These are phyloP conservation scores for Sphaerobolus stellatus DNA, from an alignment of 1,284 basidiomycete genomes.

Conservation along the genomic window DNA sequence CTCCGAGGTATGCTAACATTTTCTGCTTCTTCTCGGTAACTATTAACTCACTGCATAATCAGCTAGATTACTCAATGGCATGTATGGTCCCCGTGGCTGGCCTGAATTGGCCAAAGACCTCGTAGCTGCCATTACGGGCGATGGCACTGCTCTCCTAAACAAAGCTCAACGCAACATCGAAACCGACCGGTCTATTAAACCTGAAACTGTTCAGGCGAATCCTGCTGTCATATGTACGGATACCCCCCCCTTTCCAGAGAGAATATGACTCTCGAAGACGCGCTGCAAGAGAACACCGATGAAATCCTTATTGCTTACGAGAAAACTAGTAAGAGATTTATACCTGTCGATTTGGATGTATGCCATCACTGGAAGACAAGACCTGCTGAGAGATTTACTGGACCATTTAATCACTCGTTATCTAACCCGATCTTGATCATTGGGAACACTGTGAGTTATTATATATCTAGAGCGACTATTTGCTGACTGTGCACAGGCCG, in stretches of 20 bases:
- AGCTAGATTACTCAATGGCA: slow-evolving; percentile 17
- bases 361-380: slow-evolving; percentile 22
- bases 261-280: slow-evolving; percentile 15
- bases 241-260: slow-evolving; percentile 16
- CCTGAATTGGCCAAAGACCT: slow-evolving; percentile 17
- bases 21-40: background rate
- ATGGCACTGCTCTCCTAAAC: slow-evolving; percentile 19
- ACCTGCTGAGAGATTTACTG: slow-evolving; percentile 22
- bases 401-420: slow-evolving; percentile 24
- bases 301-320: slow-evolving; percentile 17
- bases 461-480: no score
- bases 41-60: no score
- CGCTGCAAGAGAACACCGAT: slow-evolving; percentile 18
- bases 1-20: slow-evolving; percentile 16
- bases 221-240: slow-evolving; percentile 19
- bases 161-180: slow-evolving; percentile 16
- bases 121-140: slow-evolving; percentile 17
- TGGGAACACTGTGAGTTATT: slow-evolving; percentile 21
- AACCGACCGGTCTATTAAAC: slow-evolving; percentile 15
- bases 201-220: slow-evolving; percentile 17
- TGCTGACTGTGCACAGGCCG: background rate
- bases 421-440: slow-evolving; percentile 22
- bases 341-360: slow-evolving; percentile 15
- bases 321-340: slow-evolving; percentile 17
- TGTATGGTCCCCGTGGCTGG: slow-evolving; percentile 23